Evolutionary conservation across 2,329 filamentous ascomycete genomes (phyloP).

Genomic region (Hymenotorrendiella dingleyae): DNA sequence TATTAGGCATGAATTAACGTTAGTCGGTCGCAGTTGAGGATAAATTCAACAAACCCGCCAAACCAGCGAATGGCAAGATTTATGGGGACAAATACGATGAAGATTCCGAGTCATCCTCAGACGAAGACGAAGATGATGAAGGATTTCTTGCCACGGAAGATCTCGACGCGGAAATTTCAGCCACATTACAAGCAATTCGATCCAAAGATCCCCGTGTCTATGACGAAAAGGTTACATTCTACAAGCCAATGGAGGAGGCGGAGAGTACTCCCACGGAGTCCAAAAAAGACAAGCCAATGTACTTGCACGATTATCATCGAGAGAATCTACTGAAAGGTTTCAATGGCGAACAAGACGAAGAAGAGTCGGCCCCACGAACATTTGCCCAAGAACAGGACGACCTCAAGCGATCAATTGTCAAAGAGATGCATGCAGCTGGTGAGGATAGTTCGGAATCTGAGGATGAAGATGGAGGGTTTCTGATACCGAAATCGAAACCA

Average conservation of each 20-base stretch:
- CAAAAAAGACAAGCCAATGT: conserved; percentile 78
- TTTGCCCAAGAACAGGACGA: conserved; percentile 86
- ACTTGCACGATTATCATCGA: conserved; percentile 83
- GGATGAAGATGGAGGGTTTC: conserved; percentile 55
- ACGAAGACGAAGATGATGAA: conserved; percentile 85
- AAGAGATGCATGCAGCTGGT: conserved; percentile 67
- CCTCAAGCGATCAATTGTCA: conserved; percentile 70
- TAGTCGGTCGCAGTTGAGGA: conserved; percentile 71
- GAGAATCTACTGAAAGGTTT: conserved; percentile 77
- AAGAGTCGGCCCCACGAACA: conserved; percentile 53
- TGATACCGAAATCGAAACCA: conserved; percentile 60
- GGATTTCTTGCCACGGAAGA: conserved; percentile 80
- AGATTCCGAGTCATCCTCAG: conserved; percentile 61
- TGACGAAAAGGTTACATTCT: conserved; percentile 75
- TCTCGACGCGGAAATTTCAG: conserved; percentile 80
- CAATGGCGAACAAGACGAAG: conserved; percentile 48
- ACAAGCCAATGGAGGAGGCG: conserved; percentile 53
- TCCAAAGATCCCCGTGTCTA: conserved; percentile 90
- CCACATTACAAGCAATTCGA: conserved; percentile 79
- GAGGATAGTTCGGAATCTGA: conserved; percentile 42
- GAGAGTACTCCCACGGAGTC: conserved; percentile 32
- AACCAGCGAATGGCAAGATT: conserved; percentile 34
- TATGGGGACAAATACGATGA: conserved; percentile 41
- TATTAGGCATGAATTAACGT: too few species aligned
- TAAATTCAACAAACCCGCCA: conserved; percentile 56